Conservation (phyloP, 2,329 filamentous ascomycete genomes). For the Dactylonectria estremocensis region DNA sequence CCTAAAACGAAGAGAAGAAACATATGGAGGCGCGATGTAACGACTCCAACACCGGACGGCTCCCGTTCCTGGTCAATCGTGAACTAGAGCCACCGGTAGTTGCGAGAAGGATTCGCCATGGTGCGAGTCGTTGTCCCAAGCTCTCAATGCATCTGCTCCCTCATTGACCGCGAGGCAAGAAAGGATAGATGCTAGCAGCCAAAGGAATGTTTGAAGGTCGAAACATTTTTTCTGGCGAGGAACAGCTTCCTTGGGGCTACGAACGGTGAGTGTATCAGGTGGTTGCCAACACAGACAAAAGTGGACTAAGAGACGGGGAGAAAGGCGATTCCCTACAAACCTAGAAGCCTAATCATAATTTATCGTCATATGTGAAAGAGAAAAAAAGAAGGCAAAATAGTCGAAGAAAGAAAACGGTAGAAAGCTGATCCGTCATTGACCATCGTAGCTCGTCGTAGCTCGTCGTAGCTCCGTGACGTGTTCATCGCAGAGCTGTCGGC, state of each 20-base stretch:
- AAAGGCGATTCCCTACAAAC: constrained; percentile 3
- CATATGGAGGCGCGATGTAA: constrained; percentile 33
- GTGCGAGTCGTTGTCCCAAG: constrained; percentile 14
- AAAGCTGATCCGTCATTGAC: neutral
- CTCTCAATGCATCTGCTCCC: constrained; percentile 13
- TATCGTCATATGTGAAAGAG: constrained; percentile 17
- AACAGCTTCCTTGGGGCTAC: constrained; percentile 20
- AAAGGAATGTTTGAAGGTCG: constrained; percentile 29
- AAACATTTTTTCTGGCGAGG: constrained; percentile 10
- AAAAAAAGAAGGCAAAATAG: constrained; percentile 8
- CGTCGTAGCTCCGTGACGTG: constrained; percentile 41
- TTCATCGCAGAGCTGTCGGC: constrained; percentile 37
- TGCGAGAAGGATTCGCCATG: constrained; percentile 21
- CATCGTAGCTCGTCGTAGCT: constrained; percentile 18
- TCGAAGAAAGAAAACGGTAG: constrained; percentile 15
- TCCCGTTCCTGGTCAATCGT: constrained; percentile 27
- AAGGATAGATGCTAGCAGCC: neutral
- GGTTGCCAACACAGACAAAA: constrained; percentile 14
- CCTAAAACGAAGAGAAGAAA: constrained; percentile 33
- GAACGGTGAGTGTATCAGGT: constrained; percentile 33
- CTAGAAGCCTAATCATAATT: neutral
- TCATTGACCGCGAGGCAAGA: constrained; percentile 7
- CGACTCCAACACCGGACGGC: constrained; percentile 24
- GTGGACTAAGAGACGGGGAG: constrained; percentile 9
- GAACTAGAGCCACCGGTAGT: constrained; percentile 20